These are phyloP conservation scores for Penicillium expansum DNA, from an alignment of 2,329 filamentous ascomycete genomes.

Conservation along the genomic window DNA sequence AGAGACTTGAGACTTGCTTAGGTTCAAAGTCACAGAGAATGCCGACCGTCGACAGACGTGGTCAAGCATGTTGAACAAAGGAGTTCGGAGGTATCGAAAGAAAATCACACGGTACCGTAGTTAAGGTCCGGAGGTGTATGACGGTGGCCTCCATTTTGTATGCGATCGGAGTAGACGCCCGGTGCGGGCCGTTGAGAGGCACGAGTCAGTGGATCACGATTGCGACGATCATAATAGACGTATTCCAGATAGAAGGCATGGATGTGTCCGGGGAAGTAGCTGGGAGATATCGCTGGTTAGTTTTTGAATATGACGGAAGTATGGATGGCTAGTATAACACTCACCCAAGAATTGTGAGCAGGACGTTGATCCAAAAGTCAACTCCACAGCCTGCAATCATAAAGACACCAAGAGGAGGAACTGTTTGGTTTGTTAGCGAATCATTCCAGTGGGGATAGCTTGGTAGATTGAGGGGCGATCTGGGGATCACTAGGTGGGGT, in stretches of 20 bases:
- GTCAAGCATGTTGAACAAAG: no score
- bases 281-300: constrained; percentile 26
- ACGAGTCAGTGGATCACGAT: constrained; percentile 24
- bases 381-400: constrained; percentile 63
- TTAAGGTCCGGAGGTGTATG: constrained; percentile 6
- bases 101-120: constrained; percentile 27
- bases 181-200: constrained; percentile 28
- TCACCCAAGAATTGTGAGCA: constrained; percentile 63
- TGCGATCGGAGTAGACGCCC: constrained; percentile 42
- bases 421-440: constrained; percentile 40
- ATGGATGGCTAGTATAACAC: constrained; percentile 18
- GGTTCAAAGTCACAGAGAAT: background rate
- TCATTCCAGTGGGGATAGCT: background rate
- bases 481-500: background rate
- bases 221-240: constrained; percentile 70
- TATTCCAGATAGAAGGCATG: constrained; percentile 82
- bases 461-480: background rate
- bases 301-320: background rate
- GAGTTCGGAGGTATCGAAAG: background rate
- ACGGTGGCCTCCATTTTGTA: constrained; percentile 37
- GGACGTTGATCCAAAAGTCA: constrained; percentile 66
- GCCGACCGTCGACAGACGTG: background rate
- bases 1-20: background rate
- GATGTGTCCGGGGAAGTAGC: constrained; percentile 74
- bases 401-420: constrained; percentile 65